A percentile compares a stretch with the other conserved stretches of the same genome.
Conservation (phyloP, 2,329 filamentous ascomycete genomes). For the Aspergillus niger region DNA sequence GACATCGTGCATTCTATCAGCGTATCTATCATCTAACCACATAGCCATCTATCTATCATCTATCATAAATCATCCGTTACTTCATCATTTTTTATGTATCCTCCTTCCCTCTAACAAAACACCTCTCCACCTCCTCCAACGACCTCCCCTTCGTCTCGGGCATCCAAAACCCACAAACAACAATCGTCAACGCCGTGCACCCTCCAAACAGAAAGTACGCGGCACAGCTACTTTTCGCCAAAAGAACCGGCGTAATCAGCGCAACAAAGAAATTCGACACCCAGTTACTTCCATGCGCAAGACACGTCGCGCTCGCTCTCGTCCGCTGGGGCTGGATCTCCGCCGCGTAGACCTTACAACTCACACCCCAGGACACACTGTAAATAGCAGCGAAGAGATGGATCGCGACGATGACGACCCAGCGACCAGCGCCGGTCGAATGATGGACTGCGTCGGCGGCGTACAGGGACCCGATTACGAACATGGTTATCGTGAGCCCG, state of each 20-base stretch:
- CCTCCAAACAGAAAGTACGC: conserved; percentile 52
- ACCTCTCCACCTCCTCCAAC: too few relatives aligned
- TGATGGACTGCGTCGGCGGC: conserved; percentile 34
- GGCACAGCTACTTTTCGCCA: conserved; percentile 46
- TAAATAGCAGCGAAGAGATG: conserved; percentile 31
- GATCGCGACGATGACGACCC: conserved; percentile 31
- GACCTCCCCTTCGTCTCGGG: conserved; percentile 36
- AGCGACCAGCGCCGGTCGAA: conserved; percentile 30
- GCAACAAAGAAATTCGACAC: conserved; percentile 49
- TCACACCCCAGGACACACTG: conserved; percentile 55
- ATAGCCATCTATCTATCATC: too few relatives aligned
- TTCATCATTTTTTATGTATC: too few relatives aligned
- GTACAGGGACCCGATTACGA: conserved; percentile 37
- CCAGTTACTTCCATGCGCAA: conserved; percentile 56
- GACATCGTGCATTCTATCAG: too few relatives aligned
- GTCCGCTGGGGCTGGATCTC: conserved; percentile 61
- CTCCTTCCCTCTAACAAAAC: too few relatives aligned
- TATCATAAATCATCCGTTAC: too few relatives aligned
- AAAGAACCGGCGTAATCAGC: conserved; percentile 47
- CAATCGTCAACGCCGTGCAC: conserved; percentile 39
- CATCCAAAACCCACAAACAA: conserved; percentile 49
- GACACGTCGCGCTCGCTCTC: conserved; percentile 58
- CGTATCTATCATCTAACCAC: too few relatives aligned
- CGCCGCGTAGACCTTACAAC: conserved; percentile 58
- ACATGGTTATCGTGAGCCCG: conserved; percentile 28